phyloP scores from a whole-genome alignment of 257 asterid genomes.

The Gentiana dahurica region DNA sequence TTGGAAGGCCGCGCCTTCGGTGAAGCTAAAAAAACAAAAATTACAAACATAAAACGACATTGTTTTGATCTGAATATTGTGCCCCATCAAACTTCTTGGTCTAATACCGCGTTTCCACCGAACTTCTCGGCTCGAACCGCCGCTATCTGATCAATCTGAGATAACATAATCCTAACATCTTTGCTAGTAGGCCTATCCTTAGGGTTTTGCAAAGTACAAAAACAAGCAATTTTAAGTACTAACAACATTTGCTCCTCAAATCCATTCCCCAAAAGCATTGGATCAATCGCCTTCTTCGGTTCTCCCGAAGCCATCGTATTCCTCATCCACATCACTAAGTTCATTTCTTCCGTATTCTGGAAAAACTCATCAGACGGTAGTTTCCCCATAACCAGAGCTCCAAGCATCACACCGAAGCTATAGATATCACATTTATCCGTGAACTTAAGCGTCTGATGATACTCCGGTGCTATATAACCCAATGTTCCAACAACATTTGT shows the following conservation, averaged over 20 bases:
- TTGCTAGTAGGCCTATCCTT: constrained; percentile 82
- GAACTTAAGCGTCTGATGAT: constrained; percentile 59
- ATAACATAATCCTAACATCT: constrained; percentile 62
- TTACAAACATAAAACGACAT: too few relatives aligned
- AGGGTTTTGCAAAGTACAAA: constrained; percentile 68
- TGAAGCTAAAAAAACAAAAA: too few relatives aligned
- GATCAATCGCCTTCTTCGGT: constrained; percentile 60
- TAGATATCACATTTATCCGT: constrained; percentile 82
- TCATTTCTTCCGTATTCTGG: constrained; percentile 58
- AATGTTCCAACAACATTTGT: constrained; percentile 71
- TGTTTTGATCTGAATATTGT: too few relatives aligned
- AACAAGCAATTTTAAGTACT: constrained; percentile 82
- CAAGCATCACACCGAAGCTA: constrained; percentile 74
- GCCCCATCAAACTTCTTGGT: too few relatives aligned
- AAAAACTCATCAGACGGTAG: constrained; percentile 72
- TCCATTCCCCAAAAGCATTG: constrained; percentile 45
- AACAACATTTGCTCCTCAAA: constrained; percentile 77
- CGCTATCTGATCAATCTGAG: constrained; percentile 43
- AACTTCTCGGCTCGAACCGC: too few relatives aligned
- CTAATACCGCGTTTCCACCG: too few relatives aligned
- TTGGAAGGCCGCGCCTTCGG: too few relatives aligned
- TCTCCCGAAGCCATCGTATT: constrained; percentile 70
- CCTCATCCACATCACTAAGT: constrained; percentile 79
- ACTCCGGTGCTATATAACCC: constrained; percentile 87
- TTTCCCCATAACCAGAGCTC: constrained; percentile 53